Evolutionary conservation across 768 basidiomycete genomes (phyloP).

Genomic region (Lactarius trivialis): DNA sequence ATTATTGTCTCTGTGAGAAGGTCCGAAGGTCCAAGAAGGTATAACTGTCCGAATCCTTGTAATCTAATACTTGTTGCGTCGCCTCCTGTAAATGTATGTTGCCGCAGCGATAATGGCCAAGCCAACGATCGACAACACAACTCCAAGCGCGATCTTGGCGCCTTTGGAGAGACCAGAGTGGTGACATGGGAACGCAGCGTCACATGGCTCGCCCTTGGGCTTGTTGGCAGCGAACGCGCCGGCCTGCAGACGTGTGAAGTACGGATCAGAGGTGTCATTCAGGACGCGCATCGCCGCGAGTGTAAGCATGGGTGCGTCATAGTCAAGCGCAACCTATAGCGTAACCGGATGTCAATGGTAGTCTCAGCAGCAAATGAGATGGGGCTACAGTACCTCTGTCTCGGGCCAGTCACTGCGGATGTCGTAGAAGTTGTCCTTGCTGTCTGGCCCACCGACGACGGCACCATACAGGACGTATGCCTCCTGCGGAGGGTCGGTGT

Average conservation of each 20-base stretch:
- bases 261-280: slow-evolving; percentile 65
- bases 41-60: not conserved
- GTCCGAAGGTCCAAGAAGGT: not conserved
- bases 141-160: slow-evolving; percentile 65
- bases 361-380: too few relatives aligned
- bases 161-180: slow-evolving; percentile 48
- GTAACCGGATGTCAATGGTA: not conserved
- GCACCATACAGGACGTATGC: slow-evolving; percentile 81
- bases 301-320: slow-evolving; percentile 85
- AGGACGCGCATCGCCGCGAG: slow-evolving; percentile 74
- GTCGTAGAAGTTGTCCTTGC: slow-evolving; percentile 71
- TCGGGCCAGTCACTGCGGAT: slow-evolving; percentile 87
- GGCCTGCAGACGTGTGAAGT: slow-evolving; percentile 61
- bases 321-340: slow-evolving; percentile 69
- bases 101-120: slow-evolving; percentile 44
- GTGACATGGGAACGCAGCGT: slow-evolving; percentile 49
- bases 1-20: not conserved
- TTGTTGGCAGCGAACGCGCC: slow-evolving; percentile 57
- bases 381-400: slow-evolving; percentile 52
- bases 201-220: slow-evolving; percentile 72
- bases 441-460: slow-evolving; percentile 81
- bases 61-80: slow-evolving; percentile 7
- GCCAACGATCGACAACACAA: slow-evolving; percentile 57
- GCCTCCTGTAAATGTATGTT: slow-evolving; percentile 18
- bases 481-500: slow-evolving; percentile 65